phyloP scores from a whole-genome alignment of 768 basidiomycete genomes.

The Tephrocybe sp. region DNA sequence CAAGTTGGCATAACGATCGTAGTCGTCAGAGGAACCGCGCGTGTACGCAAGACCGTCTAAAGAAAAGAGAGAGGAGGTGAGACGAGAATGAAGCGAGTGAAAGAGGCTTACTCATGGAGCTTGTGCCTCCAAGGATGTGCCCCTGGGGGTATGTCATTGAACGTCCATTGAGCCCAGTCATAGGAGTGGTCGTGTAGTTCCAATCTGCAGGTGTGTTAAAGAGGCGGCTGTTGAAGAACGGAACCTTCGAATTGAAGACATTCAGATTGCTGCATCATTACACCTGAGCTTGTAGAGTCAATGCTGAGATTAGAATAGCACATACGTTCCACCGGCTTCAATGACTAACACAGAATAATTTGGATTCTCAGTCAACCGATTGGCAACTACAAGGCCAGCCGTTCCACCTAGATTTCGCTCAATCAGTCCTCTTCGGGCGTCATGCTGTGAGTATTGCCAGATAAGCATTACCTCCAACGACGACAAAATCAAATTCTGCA shows the following conservation, averaged over 20 bases:
- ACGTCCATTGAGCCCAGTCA: slow-evolving; percentile 13
- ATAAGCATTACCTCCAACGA: slow-evolving; percentile 24
- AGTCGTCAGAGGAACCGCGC: slow-evolving; percentile 33
- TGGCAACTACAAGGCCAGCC: slow-evolving; percentile 21
- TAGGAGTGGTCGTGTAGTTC: slow-evolving; percentile 19
- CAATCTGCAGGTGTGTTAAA: slow-evolving; percentile 19
- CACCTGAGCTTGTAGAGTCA: neutral
- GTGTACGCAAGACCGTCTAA: slow-evolving; percentile 23
- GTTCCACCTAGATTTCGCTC: slow-evolving; percentile 17
- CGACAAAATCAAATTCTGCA: slow-evolving; percentile 21
- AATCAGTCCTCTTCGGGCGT: neutral
- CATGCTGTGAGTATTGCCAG: neutral
- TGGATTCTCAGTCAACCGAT: slow-evolving; percentile 19
- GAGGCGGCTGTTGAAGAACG: slow-evolving; percentile 19
- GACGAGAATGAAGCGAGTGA: neutral
- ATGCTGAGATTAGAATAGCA: neutral
- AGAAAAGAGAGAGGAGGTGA: neutral
- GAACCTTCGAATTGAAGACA: slow-evolving; percentile 17
- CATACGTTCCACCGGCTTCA: slow-evolving; percentile 23
- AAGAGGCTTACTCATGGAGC: slow-evolving; percentile 15
- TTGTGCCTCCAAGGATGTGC: slow-evolving; percentile 20
- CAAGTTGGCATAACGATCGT: slow-evolving; percentile 29
- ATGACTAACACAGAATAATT: slow-evolving; percentile 18
- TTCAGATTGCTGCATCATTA: slow-evolving; percentile 5
- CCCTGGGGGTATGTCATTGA: slow-evolving; percentile 18